Percentiles rank a stretch among this genome's conserved stretches.
Conservation (phyloP, 441 rosid genomes). For the Metrosideros polymorpha region DNA sequence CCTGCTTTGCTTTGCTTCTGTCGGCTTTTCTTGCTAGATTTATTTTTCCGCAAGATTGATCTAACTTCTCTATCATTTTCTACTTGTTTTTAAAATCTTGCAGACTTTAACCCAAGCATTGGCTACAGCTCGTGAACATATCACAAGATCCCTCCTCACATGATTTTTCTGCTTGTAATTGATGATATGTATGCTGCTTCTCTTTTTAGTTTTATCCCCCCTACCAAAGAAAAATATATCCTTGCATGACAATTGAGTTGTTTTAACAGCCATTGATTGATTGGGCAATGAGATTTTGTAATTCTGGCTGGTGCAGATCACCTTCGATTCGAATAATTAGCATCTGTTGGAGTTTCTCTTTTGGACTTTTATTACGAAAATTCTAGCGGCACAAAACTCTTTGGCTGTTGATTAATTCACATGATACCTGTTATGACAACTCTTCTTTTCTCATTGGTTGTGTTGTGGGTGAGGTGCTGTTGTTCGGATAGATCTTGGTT, state of each 20-base stretch:
- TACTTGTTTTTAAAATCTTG: constrained; percentile 1
- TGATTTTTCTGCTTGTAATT: constrained; percentile 3
- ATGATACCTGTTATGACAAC: not conserved
- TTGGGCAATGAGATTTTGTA: not conserved
- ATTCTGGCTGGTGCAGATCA: not conserved
- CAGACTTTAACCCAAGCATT: constrained; percentile 56
- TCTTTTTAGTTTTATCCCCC: not conserved
- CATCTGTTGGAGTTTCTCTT: not conserved
- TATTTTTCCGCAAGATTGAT: not conserved
- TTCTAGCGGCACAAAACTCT: not conserved
- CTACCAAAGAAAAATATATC: not conserved
- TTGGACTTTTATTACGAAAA: not conserved
- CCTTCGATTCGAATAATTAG: not conserved
- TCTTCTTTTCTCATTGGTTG: not conserved
- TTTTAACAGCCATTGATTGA: not conserved
- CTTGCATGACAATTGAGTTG: not conserved
- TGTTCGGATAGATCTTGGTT: not conserved
- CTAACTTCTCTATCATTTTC: not conserved
- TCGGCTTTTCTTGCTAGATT: not conserved
- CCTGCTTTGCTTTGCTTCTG: not conserved
- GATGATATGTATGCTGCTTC: not conserved
- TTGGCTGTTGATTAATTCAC: not conserved
- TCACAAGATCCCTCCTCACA: constrained; percentile 52
- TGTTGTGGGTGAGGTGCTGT: not conserved
- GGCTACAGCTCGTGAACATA: constrained; percentile 54